phyloP scores from a whole-genome alignment of 208 protist species.

The Trypanosoma conorhini region DNA sequence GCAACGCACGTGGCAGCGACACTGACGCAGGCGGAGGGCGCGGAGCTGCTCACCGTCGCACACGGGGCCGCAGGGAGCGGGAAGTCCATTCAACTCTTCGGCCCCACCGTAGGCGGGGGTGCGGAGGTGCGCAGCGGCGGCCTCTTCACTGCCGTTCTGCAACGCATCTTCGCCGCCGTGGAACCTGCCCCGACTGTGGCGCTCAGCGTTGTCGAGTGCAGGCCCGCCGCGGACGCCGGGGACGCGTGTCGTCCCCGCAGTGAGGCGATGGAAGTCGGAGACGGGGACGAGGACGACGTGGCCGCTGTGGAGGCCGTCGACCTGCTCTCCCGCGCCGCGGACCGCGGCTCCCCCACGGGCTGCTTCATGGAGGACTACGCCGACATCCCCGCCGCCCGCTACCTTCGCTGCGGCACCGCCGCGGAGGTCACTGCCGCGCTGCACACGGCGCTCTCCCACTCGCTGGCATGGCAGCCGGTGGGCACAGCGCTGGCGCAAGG shows the following conservation, averaged over 20 bases:
- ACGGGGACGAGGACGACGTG: not conserved
- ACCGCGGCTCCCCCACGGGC: conserved; percentile 25
- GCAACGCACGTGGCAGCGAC: conserved; percentile 7
- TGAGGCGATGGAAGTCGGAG: not conserved
- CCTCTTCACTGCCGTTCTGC: conserved; percentile 14
- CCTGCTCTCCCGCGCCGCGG: conserved; percentile 6
- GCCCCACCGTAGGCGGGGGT: not conserved
- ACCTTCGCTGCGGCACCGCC: conserved; percentile 23
- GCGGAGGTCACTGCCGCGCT: conserved; percentile 27
- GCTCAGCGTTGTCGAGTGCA: conserved; percentile 24
- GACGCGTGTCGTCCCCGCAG: not conserved
- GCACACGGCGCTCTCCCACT: conserved; percentile 15
- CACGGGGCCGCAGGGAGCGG: conserved; percentile 28
- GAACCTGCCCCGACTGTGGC: conserved; percentile 11
- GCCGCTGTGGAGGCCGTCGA: conserved; percentile 17
- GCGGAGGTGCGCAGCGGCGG: not conserved
- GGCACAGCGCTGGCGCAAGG: conserved; percentile 1
- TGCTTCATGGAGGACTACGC: conserved; percentile 45
- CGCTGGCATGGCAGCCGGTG: conserved; percentile 27
- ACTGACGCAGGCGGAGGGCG: conserved; percentile 2
- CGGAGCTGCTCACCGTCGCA: conserved; percentile 22
- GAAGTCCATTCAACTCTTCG: conserved; percentile 27
- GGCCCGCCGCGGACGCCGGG: not conserved
- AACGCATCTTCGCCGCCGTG: conserved; percentile 13
- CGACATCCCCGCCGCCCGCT: conserved; percentile 43